These are phyloP conservation scores for Boletus sp. DNA, from an alignment of 768 basidiomycete genomes.

Conservation along the genomic window DNA sequence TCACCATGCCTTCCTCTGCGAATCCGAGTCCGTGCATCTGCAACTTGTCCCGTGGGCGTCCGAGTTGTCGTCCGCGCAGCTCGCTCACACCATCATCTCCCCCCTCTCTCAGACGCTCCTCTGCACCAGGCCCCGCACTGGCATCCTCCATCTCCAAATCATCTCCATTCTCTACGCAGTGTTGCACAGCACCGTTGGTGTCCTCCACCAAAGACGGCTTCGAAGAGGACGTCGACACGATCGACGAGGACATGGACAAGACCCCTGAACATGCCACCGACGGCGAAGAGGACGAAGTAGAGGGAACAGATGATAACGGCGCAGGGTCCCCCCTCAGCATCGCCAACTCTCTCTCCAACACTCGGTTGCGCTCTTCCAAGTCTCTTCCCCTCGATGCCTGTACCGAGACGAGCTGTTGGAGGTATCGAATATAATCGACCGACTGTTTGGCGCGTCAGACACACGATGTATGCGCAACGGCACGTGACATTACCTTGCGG, in stretches of 20 bases:
- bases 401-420: conserved; percentile 81
- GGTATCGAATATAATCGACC: conserved; percentile 62
- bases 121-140: neutral
- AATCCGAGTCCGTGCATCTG: conserved; percentile 8
- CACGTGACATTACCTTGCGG: conserved; percentile 52
- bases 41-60: conserved; percentile 17
- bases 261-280: conserved; percentile 16
- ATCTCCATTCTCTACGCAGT: neutral
- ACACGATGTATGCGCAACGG: neutral
- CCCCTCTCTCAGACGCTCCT: conserved; percentile 3
- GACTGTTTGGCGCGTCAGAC: conserved; percentile 31
- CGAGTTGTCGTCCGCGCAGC: conserved; percentile 20
- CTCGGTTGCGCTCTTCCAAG: conserved; percentile 68
- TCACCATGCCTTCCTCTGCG: conserved; percentile 14
- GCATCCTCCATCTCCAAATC: conserved; percentile 24
- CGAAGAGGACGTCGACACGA: conserved; percentile 3
- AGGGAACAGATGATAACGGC: conserved; percentile 9
- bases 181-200: neutral
- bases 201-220: conserved; percentile 8
- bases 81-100: neutral
- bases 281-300: conserved; percentile 19
- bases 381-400: conserved; percentile 79
- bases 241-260: conserved; percentile 20
- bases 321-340: conserved; percentile 19
- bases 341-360: conserved; percentile 30